These are phyloP conservation scores for Acanthamoeba sp. DNA, from an alignment of 208 protist genomes.

Conservation along the genomic window DNA sequence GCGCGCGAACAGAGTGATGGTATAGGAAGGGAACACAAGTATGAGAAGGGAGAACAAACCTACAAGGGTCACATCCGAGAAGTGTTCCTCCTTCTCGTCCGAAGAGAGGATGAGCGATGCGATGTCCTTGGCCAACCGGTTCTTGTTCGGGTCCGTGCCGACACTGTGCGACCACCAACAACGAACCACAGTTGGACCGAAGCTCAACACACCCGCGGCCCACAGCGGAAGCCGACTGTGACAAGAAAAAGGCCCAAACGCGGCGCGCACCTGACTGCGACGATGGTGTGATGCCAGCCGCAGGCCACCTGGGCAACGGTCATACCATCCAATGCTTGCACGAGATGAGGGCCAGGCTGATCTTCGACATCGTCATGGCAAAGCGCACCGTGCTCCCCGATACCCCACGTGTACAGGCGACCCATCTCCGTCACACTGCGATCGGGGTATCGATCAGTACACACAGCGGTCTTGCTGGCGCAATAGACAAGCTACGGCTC, in stretches of 20 bases:
- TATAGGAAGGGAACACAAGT: too few species aligned
- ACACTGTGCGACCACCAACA: background rate
- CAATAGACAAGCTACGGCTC: background rate
- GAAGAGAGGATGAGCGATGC: background rate
- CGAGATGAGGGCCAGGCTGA: background rate
- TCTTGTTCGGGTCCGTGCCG: background rate
- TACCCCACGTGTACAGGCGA: constrained; percentile 3
- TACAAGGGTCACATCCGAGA: background rate
- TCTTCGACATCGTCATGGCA: background rate
- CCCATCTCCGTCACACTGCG: constrained; percentile 31
- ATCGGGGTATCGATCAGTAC: background rate
- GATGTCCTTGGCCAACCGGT: background rate
- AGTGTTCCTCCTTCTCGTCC: background rate
- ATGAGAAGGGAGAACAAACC: background rate
- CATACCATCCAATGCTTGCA: background rate
- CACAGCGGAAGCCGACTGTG: too few species aligned
- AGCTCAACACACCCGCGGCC: background rate
- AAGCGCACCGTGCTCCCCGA: background rate
- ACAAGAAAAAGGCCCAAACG: too few species aligned
- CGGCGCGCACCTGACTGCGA: background rate
- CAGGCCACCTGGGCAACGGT: background rate
- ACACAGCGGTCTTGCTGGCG: background rate
- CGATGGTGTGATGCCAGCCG: background rate
- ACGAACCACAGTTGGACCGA: background rate
- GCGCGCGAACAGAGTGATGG: too few species aligned